Evolutionary conservation across 495 filamentous ascomycete genomes (phyloP).

Genomic region (Cryomyces antarcticus): DNA sequence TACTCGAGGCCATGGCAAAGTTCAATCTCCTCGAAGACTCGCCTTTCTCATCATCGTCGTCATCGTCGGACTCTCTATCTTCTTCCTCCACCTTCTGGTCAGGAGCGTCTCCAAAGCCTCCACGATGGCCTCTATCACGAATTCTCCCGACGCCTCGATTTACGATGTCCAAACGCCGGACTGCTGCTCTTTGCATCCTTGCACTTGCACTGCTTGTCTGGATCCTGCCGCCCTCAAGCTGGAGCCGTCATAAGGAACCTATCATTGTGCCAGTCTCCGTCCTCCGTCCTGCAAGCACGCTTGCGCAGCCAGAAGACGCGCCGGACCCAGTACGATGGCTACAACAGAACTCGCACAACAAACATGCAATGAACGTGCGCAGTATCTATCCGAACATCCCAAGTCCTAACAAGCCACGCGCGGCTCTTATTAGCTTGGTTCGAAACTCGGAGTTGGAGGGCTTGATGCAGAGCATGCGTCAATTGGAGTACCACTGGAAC

Average conservation of each 20-base stretch:
- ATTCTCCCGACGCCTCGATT: neutral
- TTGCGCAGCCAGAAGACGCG: slow-evolving; percentile 4
- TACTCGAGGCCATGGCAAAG: neutral
- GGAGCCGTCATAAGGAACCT: slow-evolving; percentile 4
- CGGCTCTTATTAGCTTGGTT: slow-evolving; percentile 19
- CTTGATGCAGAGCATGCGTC: slow-evolving; percentile 20
- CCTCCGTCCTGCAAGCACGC: slow-evolving; percentile 7
- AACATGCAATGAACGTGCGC: slow-evolving; percentile 4
- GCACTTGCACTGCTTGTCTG: slow-evolving; percentile 9
- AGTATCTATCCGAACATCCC: neutral
- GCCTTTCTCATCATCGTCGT: neutral
- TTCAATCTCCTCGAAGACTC: neutral
- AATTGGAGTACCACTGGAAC: slow-evolving; percentile 20
- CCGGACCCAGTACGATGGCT: slow-evolving; percentile 20
- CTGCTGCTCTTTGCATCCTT: slow-evolving; percentile 11
- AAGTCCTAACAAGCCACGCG: slow-evolving; percentile 9
- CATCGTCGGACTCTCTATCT: neutral
- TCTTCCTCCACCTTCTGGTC: neutral
- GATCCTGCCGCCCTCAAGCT: slow-evolving; percentile 14
- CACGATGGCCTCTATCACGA: neutral
- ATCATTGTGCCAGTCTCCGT: slow-evolving; percentile 2
- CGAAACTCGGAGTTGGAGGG: slow-evolving; percentile 18
- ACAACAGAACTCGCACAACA: slow-evolving; percentile 19
- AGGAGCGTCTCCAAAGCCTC: neutral
- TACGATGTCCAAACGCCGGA: slow-evolving; percentile 11